Base-by-base conservation (phyloP, 2,329 filamentous ascomycete genomes). In the Aureobasidium pullulans region DNA sequence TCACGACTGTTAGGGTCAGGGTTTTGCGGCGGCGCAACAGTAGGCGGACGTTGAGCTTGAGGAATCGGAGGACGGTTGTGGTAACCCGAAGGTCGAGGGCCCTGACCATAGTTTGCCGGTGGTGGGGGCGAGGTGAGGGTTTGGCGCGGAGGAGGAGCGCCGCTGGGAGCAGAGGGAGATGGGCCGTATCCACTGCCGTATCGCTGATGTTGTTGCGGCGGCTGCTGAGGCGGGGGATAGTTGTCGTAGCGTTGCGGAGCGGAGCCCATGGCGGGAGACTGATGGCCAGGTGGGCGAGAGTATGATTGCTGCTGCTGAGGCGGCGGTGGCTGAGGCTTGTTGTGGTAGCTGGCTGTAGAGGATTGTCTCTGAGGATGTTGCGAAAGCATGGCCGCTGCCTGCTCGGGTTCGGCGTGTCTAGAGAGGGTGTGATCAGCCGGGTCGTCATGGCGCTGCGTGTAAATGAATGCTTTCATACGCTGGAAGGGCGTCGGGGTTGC, bases 401-500 rank as follows among this genome's bases (percentile, higher is more conserved):
- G 68, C 46, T 90, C 87, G 44, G 88, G 88, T 75, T 91, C 87
- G 62, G 87, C 87, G 71, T 90, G 88, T 68, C 85, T 88, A 68
- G 61, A 53, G 47, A 16, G 32, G 40, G 32, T 32, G 32, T 32
- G 40, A 32, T 57, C 54, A 57, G 54, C 52, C 40, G 32, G 42
- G 50, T 6, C 50, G 37, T 36, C n/a, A 43, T 28, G 28, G 52
- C 52, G 5, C 52, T 23, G 52, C 37, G 23, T 54, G 50, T 9
- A 15, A 23, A 19, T 15, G 19, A 9, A 19, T 11, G 29, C 29
- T 23, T 8, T 29, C 87, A 77, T 81, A 94, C 88, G 90, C 90
- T 71, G 93, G 93, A 64, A 99, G 84, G 71, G 91, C 89, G 79
- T 99, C 93, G 36, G 92, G 92, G 74, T 99, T 96, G 47, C 62